These are phyloP conservation scores for Fagus crenata DNA, from an alignment of 306 rosid genomes.

Conservation along the genomic window DNA sequence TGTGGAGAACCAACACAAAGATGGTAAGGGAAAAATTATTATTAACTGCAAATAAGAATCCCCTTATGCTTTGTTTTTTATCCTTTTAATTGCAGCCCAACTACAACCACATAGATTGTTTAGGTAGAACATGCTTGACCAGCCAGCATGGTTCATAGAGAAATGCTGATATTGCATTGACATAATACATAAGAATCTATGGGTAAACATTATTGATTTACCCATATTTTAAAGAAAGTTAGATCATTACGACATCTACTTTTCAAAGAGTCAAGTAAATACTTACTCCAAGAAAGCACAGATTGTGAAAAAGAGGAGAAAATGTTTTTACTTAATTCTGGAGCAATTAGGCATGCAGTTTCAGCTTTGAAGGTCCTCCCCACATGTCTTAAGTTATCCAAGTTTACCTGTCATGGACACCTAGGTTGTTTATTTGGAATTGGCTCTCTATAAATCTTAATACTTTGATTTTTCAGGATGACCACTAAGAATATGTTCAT, in stretches of 20 bases:
- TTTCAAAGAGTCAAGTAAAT: background rate
- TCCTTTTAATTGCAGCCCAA: background rate
- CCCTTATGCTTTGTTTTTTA: background rate
- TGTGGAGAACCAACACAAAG: conserved; percentile 92
- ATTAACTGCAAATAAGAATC: conserved; percentile 19
- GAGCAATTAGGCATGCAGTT: background rate
- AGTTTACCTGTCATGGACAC: background rate
- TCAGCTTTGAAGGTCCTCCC: background rate
- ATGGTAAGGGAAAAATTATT: conserved; percentile 51
- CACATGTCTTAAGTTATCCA: background rate
- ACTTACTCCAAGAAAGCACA: background rate
- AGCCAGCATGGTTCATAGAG: background rate
- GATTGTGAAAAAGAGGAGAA: background rate
- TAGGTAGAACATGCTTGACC: background rate
- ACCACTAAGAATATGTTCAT: background rate
- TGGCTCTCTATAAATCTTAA: background rate
- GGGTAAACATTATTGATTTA: background rate
- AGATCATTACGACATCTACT: background rate
- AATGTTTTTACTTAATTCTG: background rate
- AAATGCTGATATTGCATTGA: background rate
- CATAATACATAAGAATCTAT: background rate
- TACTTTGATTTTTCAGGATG: background rate
- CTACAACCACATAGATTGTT: background rate
- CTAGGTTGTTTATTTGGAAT: background rate
- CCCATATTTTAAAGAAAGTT: background rate